Evolutionary conservation across 768 basidiomycete species (phyloP), one percentile per base, ranked within the genome.

Genomic region (Calocybe indica): DNA sequence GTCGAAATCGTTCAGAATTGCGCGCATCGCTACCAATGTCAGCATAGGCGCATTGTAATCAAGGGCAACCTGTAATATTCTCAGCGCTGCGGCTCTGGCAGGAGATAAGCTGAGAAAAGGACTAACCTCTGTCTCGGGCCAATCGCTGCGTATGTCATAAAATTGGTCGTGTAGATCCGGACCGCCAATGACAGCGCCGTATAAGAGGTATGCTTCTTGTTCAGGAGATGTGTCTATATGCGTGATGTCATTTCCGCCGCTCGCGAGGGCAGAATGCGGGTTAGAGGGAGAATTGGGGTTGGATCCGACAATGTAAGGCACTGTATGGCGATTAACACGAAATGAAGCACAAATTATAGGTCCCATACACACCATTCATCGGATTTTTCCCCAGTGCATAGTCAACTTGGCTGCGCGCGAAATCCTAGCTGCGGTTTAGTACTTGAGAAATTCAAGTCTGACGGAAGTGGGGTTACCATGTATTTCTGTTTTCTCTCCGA

Each of bases 21-120:
- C 74, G 55, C 85, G 80, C 72, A 83, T 82, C 12, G 91, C 87
- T 1, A 86, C 82, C 33, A 96, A 74, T 1, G 90, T 86, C n/a
- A 95, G 72, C 70, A 95, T 74, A 1, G 92, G 91, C 0, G 92
- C 90, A 54, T 88, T 90, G 63, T 92, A 93, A 60, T 96, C 93
- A 36, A 92, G 66, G n/a, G 85, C 88, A 44, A 83, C 73, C 82
- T 86, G 41, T 37, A 37, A 33, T 8, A 48, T 36, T 11, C 9
- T 37, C 7, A 40, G 31, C 42, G 32, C 38, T 22, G 34, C 11
- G 14, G 31, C 11, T 29, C 22, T n/a, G 33, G 29, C 35, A 33
- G n/a, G 28, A 48, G 13, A 36, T 12, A 8, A 49, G 37, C 9
- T 33, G 37, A 12, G 15, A 40, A 14, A 15, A 55, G 28, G 40